phyloP scores from a whole-genome alignment of 169 alveolate species.

The Cryptosporidium muris region DNA sequence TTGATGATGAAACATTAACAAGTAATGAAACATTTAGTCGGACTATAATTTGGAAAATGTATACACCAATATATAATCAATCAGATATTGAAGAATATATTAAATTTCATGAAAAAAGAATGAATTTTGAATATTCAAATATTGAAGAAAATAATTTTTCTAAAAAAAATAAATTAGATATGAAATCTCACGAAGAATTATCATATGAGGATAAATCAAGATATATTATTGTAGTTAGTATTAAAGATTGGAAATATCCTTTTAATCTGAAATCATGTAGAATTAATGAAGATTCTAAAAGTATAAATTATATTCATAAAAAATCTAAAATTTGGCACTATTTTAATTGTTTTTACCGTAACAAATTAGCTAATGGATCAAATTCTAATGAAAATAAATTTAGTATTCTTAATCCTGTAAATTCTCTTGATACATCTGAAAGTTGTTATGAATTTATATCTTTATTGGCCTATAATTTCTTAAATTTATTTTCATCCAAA shows the following conservation, averaged over 20 bases:
- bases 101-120: not conserved
- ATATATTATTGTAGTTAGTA: not conserved
- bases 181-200: too few relatives aligned
- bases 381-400: too few relatives aligned
- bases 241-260: not conserved
- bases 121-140: not conserved
- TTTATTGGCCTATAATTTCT: conserved; percentile 11
- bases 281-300: too few relatives aligned
- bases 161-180: not conserved
- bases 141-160: not conserved
- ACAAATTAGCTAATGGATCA: too few relatives aligned
- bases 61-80: conserved; percentile 42
- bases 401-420: too few relatives aligned
- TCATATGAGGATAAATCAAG: too few relatives aligned
- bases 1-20: conserved; percentile 35
- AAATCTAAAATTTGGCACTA: too few relatives aligned
- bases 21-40: conserved; percentile 58
- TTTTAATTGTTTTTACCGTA: too few relatives aligned
- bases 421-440: too few relatives aligned
- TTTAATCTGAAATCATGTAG: not conserved
- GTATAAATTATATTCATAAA: too few relatives aligned
- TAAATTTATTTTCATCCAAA: conserved; percentile 20
- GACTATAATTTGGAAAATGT: conserved; percentile 44
- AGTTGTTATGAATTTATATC: too few relatives aligned
- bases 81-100: conserved; percentile 25